A percentile compares a stretch with the other conserved stretches of the same genome.
Conservation (phyloP, 1,284 basidiomycete species). For the Austropuccinia psidii region DNA sequence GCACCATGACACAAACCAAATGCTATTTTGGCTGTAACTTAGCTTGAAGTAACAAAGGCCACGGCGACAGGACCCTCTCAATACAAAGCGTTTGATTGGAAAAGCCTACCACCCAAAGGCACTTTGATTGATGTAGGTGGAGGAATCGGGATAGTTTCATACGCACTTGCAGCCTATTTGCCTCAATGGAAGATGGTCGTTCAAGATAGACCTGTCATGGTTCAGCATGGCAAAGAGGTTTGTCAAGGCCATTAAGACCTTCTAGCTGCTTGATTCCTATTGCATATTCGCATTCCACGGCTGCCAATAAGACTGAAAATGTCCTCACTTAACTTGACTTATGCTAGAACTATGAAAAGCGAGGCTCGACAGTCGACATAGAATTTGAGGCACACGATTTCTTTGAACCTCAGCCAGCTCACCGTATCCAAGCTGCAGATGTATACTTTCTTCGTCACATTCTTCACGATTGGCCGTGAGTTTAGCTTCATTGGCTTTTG, state of each 20-base stretch:
- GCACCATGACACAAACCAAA: too few relatives aligned
- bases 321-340: not conserved
- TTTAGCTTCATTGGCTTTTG: not conserved
- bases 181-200: conserved; percentile 6
- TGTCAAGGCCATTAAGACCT: too few relatives aligned
- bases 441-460: conserved; percentile 7
- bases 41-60: not conserved
- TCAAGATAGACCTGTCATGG: conserved; percentile 1
- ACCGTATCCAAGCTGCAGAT: not conserved
- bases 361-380: not conserved
- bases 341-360: not conserved
- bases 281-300: not conserved
- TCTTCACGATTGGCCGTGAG: conserved; percentile 19
- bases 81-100: not conserved
- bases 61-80: not conserved
- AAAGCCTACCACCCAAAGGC: not conserved
- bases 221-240: not conserved
- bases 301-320: not conserved
- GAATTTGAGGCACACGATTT: conserved; percentile 4
- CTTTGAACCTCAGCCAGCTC: not conserved
- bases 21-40: too few relatives aligned
- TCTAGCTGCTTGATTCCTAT: too few relatives aligned
- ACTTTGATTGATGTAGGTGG: conserved; percentile 9
- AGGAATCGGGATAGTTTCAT: not conserved
- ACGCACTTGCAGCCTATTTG: not conserved